Base-by-base conservation (phyloP, 2,329 filamentous ascomycete genomes). In the Harringtonia lauricola region DNA sequence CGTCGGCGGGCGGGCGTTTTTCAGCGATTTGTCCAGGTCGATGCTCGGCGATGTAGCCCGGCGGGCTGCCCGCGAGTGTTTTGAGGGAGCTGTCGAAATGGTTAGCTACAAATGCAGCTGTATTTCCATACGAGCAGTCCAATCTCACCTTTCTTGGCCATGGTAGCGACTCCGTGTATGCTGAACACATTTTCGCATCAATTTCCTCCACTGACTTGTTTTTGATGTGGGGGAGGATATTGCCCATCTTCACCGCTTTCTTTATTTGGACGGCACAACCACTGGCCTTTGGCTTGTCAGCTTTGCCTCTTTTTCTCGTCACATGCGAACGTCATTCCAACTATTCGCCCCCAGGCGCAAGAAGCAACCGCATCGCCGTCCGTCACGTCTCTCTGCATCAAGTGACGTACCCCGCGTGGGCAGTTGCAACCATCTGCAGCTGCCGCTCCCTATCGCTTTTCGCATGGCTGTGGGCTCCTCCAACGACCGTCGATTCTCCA, bases 51-150 rank as follows among this genome's bases (percentile, higher is more conserved):
- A 83, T 15, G 77, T 76, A 38, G 79, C 83, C 51, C 85, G 79
- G 56, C 83, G 76, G 34, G 83, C 82, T 46, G 82, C 83, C 51
- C 85, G 81, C 42, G 85, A 89, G 65, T 81, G 83, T 46, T 78
- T 62, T 5, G 83, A 85, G 33, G 70, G 68, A 43, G 66, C 79
- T 84, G 56, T 1, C 8, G n/a, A n/a, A n/a, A 33, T 15, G 22
- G 21, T 43, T 35, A 39, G 41, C 18, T 9, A 31, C 26, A 29
- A 7, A 26, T 24, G 12, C n/a, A 14, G 24, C 15, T 37, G 7
- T n/a, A n/a, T n/a, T n/a, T 43, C 4, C 4, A 19, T 13, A 19
- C 19, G 13, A 17, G 5, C 8, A 19, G 17, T 7, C 3, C n/a
- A 24, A 17, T 29, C 35, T 17, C 15, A 51, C 50, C 45, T 28